These are phyloP conservation scores for Phytophthora foliorum DNA, from an alignment of 352 stramenopile species.

Conservation along the genomic window DNA sequence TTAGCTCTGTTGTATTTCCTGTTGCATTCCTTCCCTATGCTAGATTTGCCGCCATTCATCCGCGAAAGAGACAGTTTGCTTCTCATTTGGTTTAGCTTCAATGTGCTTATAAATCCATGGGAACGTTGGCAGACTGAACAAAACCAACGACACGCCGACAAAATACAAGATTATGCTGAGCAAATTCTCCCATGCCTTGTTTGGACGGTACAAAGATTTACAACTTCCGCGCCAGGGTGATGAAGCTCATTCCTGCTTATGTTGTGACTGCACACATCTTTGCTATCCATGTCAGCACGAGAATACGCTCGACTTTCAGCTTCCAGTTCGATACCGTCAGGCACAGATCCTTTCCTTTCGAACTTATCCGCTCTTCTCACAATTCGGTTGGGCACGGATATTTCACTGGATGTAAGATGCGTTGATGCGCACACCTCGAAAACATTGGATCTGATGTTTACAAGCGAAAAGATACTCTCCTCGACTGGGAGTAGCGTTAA, in stretches of 20 bases:
- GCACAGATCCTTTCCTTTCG: constrained; percentile 45
- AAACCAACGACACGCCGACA: neutral
- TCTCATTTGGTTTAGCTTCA: neutral
- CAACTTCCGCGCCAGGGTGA: neutral
- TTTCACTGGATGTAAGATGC: constrained; percentile 37
- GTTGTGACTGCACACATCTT: neutral
- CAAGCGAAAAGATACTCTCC: constrained; percentile 21
- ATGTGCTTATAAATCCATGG: neutral
- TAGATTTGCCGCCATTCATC: neutral
- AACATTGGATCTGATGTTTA: constrained; percentile 10
- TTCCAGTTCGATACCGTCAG: constrained; percentile 47
- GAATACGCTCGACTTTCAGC: constrained; percentile 19
- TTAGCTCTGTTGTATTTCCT: neutral
- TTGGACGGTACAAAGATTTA: neutral
- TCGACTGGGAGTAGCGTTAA: constrained; percentile 21
- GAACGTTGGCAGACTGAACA: neutral
- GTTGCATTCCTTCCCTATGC: neutral
- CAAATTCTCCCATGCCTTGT: neutral
- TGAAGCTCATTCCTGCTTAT: neutral
- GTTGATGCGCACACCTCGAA: constrained; percentile 25
- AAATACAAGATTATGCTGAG: neutral
- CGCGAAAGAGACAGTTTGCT: neutral
- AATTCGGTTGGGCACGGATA: constrained; percentile 36
- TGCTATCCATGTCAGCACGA: neutral
- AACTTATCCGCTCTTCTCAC: constrained; percentile 45